Base-by-base conservation (phyloP, 139 green algal genomes). In the Closterium sp. region DNA sequence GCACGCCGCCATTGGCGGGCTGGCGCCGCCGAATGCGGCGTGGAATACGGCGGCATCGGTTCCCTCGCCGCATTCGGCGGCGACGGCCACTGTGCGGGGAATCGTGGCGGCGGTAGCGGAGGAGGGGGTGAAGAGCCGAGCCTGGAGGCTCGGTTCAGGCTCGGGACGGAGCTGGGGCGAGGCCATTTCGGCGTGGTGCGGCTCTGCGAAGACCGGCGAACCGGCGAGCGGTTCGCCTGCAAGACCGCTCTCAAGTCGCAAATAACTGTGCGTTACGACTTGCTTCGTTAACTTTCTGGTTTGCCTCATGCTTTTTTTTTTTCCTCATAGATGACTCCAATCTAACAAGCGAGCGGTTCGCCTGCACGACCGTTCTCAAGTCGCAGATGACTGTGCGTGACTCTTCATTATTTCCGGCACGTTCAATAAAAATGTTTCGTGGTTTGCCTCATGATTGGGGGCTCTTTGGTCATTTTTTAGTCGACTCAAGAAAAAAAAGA, bases 171-270 rank as follows among this genome's bases (percentile, higher is more conserved):
- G 34, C 84, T 91, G 31, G 89, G 89, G 84, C 31, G 89, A 28
- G 89, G 89, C 34, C 89, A 91, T 28, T 93, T 93, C 66, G 90
- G 90, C 9, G 88, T 93, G 87, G 92, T 84, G 23, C 86, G 33
- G 33, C 88, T 93, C 83, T 86, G 83, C 83, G 83, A 86, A 21
- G 83, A 86, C 30, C 30, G 0, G n/a, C 30, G 30, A 33, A 86
- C 83, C 21, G 83, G 83, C 19, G 30, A 86, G 30, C 7, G 16
- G 30, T 86, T 86, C 83, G 83, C 83, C 4, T 86, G 83, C 83
- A 86, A 86, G 83, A 86, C 83, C n/a, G 83, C 31, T 32, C 83
- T 86, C 83, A 86, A 33, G 83, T 86, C 83, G 55, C 55, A 76
- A 76, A 28, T 76, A 76, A 1, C 12, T 7, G 55, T 76, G 55